Evolutionary conservation across 106 monocot genomes (phyloP).

Genomic region (Dactylorhiza incarnata): DNA sequence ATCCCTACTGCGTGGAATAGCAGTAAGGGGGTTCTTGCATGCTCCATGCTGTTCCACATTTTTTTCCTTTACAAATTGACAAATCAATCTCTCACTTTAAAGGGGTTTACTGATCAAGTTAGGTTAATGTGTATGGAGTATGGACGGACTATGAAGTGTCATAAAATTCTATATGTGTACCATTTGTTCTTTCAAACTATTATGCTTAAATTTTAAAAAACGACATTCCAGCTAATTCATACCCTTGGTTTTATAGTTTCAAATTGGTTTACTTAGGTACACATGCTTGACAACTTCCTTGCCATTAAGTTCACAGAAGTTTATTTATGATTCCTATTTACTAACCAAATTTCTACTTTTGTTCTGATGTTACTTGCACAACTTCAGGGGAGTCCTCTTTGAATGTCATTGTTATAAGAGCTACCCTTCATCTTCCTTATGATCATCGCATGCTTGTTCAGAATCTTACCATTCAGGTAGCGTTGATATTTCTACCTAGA

Average conservation of each 20-base stretch:
- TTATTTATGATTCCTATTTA: background rate
- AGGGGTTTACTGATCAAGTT: no score
- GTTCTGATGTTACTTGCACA: background rate
- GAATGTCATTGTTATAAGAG: slow-evolving; percentile 59
- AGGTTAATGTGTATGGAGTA: no score
- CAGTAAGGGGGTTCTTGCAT: no score
- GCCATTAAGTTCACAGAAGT: background rate
- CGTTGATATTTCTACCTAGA: background rate
- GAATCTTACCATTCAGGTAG: slow-evolving; percentile 92
- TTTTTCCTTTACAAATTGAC: no score
- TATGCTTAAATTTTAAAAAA: background rate
- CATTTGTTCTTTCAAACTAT: background rate
- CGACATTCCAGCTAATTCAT: background rate
- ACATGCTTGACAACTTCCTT: background rate
- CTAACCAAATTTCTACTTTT: background rate
- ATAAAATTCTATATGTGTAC: no score
- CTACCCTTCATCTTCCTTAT: slow-evolving; percentile 82
- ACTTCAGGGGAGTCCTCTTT: slow-evolving; percentile 58
- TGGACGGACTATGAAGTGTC: no score
- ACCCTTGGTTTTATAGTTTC: background rate
- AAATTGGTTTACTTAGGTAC: background rate
- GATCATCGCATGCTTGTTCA: slow-evolving; percentile 85
- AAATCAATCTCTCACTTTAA: no score
- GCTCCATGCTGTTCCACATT: no score
- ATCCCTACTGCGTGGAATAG: no score